Conservation (phyloP, 345 rosid genomes). For the Corymbia maculata region DNA sequence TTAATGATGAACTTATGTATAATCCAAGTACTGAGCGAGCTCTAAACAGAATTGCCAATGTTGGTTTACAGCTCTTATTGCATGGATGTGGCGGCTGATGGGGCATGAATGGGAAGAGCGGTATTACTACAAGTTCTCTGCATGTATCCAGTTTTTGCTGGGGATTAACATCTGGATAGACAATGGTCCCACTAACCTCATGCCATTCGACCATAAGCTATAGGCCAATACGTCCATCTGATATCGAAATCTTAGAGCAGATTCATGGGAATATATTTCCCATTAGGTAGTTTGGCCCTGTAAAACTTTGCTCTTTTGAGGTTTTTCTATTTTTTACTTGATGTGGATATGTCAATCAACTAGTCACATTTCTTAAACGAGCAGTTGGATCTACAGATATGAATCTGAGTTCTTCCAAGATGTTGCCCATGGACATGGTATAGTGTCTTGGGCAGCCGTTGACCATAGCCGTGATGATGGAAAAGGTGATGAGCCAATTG, state of each 20-base stretch:
- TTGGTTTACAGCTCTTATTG: neutral
- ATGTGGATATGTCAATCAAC: neutral
- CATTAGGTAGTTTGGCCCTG: constrained; percentile 39
- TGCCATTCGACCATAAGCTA: constrained; percentile 56
- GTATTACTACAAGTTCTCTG: neutral
- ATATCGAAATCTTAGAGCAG: constrained; percentile 60
- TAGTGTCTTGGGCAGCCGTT: constrained; percentile 93
- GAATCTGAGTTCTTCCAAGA: constrained; percentile 89
- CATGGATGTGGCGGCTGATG: neutral
- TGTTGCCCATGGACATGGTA: constrained; percentile 68
- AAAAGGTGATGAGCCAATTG: constrained; percentile 68
- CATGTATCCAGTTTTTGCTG: neutral
- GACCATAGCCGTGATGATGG: constrained; percentile 70
- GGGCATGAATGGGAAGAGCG: neutral
- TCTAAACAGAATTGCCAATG: neutral
- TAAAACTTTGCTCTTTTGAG: neutral
- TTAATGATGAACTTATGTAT: neutral
- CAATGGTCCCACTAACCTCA: constrained; percentile 37
- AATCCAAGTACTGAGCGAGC: neutral
- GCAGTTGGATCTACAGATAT: constrained; percentile 43
- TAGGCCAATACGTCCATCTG: constrained; percentile 64
- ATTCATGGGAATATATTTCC: constrained; percentile 78
- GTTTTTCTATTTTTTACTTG: neutral
- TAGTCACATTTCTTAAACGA: neutral
- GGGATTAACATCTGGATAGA: neutral